A percentile compares a stretch with the other conserved stretches of the same genome.
Evolutionary conservation across 176 grass and related monocot genomes (phyloP).

Genomic region (Bonia amplexicaulis): DNA sequence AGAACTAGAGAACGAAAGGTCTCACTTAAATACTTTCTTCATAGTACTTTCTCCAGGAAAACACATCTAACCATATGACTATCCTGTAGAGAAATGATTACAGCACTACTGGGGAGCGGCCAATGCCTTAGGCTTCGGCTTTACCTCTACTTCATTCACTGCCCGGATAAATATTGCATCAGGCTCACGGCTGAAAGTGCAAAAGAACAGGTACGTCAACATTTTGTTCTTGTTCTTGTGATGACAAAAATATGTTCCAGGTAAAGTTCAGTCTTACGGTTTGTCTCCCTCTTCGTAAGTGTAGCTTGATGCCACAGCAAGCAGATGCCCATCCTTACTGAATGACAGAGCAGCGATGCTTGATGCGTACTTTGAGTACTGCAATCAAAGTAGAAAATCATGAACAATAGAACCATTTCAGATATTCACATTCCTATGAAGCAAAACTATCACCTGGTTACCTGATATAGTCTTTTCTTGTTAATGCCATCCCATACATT

Average conservation of each 20-base stretch:
- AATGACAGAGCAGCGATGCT: constrained; percentile 95
- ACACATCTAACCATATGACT: constrained; percentile 3
- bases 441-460: constrained; percentile 27
- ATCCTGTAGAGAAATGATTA: neutral
- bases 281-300: constrained; percentile 93
- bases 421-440: neutral
- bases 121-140: constrained; percentile 86
- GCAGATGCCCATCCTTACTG: constrained; percentile 80
- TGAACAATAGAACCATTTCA: neutral
- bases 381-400: constrained; percentile 24
- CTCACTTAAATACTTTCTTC: neutral
- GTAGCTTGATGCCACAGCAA: constrained; percentile 97
- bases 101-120: constrained; percentile 43
- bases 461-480: constrained; percentile 98
- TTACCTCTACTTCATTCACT: constrained; percentile 95
- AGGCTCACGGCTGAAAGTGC: constrained; percentile 65
- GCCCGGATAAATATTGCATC: constrained; percentile 78
- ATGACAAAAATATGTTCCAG: neutral
- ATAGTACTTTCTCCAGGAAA: neutral
- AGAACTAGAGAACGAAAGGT: neutral
- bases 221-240: neutral
- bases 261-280: constrained; percentile 44
- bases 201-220: neutral
- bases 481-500: constrained; percentile 99
- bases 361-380: constrained; percentile 91